Conservation (phyloP, 306 rosid genomes). For the Crotalaria pallida region DNA sequence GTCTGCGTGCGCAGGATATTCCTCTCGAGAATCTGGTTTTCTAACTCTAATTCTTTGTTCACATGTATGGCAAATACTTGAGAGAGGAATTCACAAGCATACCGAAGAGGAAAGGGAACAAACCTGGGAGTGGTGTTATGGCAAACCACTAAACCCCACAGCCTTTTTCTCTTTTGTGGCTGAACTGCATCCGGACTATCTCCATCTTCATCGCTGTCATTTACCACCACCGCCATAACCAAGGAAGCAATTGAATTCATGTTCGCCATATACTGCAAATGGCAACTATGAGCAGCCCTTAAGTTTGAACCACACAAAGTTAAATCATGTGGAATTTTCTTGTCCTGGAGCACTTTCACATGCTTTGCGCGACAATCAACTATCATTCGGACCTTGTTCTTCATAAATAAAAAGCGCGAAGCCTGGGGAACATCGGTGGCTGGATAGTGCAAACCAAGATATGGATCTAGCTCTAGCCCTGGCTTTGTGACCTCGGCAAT, state of each 20-base stretch:
- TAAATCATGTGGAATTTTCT: slow-evolving; percentile 64
- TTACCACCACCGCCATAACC: slow-evolving; percentile 89
- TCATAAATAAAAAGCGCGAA: slow-evolving; percentile 77
- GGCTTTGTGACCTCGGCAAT: slow-evolving; percentile 77
- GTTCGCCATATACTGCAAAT: slow-evolving; percentile 75
- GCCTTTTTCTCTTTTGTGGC: slow-evolving; percentile 77
- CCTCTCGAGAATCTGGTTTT: slow-evolving; percentile 77
- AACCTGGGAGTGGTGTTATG: slow-evolving; percentile 87
- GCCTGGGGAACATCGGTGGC: slow-evolving; percentile 98
- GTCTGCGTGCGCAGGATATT: slow-evolving; percentile 88
- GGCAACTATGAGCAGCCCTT: slow-evolving; percentile 94
- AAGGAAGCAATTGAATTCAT: slow-evolving; percentile 89
- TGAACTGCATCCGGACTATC: slow-evolving; percentile 48
- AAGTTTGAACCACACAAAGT: slow-evolving; percentile 91
- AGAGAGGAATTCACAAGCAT: slow-evolving; percentile 93
- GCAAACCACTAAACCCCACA: slow-evolving; percentile 97
- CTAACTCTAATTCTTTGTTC: slow-evolving; percentile 82
- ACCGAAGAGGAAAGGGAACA: slow-evolving; percentile 96
- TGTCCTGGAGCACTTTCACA: slow-evolving; percentile 78
- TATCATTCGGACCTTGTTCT: slow-evolving; percentile 90
- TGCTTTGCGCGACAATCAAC: slow-evolving; percentile 85
- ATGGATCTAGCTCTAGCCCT: slow-evolving; percentile 74
- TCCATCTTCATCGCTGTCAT: slow-evolving; percentile 80
- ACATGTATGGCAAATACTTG: slow-evolving; percentile 98
- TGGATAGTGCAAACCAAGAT: slow-evolving; percentile 92